Percentiles rank a stretch among this genome's conserved stretches.
These are phyloP conservation scores for Emergomyces africanus DNA, from an alignment of 2,329 filamentous ascomycete genomes.

Conservation along the genomic window DNA sequence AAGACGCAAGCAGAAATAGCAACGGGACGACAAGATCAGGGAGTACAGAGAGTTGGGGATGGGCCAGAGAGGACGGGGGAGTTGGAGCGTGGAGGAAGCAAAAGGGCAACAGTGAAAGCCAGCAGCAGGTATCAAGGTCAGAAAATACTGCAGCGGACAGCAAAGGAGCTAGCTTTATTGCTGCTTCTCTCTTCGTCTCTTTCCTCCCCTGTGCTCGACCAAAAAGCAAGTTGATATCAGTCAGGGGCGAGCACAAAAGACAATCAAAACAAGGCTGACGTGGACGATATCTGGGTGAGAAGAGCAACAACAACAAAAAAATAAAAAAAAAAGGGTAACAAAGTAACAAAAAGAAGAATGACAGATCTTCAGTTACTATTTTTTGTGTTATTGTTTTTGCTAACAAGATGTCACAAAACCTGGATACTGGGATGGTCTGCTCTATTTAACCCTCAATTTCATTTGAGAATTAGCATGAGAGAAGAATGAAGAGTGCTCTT, in stretches of 20 bases:
- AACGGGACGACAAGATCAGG: not conserved
- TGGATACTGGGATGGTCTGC: not conserved
- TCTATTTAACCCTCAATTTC: not conserved
- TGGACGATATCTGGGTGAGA: not conserved
- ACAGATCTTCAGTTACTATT: not conserved
- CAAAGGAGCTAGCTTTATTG: not conserved
- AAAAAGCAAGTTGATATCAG: not conserved
- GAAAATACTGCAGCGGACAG: not conserved
- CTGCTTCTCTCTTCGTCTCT: not conserved
- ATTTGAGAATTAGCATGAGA: not conserved
- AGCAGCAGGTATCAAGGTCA: not conserved
- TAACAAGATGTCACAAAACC: not conserved
- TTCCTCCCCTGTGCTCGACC: not conserved
- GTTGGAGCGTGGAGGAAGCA: not conserved
- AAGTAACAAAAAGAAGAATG: not conserved
- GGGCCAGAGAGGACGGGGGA: no score
- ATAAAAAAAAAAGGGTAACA: no score
- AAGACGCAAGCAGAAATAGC: not conserved
- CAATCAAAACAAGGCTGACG: not conserved
- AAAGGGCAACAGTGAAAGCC: not conserved
- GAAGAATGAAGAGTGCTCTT: not conserved
- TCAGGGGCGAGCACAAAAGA: not conserved
- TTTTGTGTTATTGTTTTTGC: not conserved
- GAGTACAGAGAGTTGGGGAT: not conserved
- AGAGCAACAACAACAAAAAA: no score